Evolutionary conservation across 768 basidiomycete genomes (phyloP).

Genomic region (Nidularia sp.): DNA sequence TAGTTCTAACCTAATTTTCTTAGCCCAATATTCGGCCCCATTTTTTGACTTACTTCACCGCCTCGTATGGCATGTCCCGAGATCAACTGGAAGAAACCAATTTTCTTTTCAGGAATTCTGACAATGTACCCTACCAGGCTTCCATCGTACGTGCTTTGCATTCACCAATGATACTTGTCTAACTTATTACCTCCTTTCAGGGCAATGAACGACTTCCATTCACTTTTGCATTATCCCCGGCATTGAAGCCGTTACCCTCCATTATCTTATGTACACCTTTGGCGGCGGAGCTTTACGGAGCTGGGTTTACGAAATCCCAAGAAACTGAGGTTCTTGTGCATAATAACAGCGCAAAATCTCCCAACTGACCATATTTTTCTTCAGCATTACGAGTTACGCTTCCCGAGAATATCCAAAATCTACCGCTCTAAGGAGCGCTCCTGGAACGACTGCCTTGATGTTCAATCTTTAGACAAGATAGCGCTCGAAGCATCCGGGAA

Average conservation of each 20-base stretch:
- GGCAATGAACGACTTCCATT: conserved; percentile 38
- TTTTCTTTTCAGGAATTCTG: conserved; percentile 51
- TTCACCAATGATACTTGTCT: background rate
- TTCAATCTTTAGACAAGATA: conserved; percentile 38
- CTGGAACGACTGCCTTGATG: conserved; percentile 55
- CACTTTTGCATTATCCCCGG: conserved; percentile 44
- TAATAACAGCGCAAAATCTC: no score
- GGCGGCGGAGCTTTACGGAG: conserved; percentile 73
- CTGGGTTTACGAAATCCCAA: conserved; percentile 72
- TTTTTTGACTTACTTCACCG: conserved; percentile 72
- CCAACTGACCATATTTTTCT: background rate
- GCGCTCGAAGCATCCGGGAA: conserved; percentile 53
- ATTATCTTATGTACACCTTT: conserved; percentile 59
- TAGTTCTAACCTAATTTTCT: background rate
- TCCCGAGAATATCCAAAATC: conserved; percentile 73
- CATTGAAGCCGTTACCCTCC: conserved; percentile 45
- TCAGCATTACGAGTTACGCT: conserved; percentile 82
- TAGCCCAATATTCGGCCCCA: conserved; percentile 48
- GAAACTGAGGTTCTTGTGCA: no score
- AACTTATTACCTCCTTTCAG: conserved; percentile 5
- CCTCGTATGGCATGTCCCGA: conserved; percentile 70
- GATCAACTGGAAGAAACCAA: conserved; percentile 70
- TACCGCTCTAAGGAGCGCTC: conserved; percentile 56
- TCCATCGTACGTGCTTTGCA: conserved; percentile 4
- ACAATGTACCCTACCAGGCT: conserved; percentile 25